Base-by-base conservation (phyloP, 2,329 filamentous ascomycete species). In the Pestalotiopsis sp. region DNA sequence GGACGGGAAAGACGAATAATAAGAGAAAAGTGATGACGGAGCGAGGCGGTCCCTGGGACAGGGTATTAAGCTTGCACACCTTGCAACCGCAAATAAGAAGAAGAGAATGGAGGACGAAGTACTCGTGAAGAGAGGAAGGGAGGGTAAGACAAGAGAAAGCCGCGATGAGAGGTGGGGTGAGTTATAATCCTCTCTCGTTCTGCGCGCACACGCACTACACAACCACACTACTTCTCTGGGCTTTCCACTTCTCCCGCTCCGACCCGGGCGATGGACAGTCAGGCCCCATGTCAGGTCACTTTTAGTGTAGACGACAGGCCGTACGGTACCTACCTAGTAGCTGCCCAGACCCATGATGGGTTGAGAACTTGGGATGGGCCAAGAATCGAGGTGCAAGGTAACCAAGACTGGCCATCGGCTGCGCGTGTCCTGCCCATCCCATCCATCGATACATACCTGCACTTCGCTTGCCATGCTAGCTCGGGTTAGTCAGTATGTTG, bases 31-130 rank as follows among this genome's bases (percentile, higher is more conserved):
- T 76, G 77, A 81, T 80, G 80, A 81, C 78, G 82, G 83, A 83
- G 81, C 80, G 82, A 83, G 84, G 85, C 84, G 84, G 82, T 86
- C 87, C 81, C 84, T 83, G 85, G 81, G 77, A 82, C 80, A 78
- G 84, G 85, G 84, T 84, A 83, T 85, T 84, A 86, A 86, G 84
- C 85, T 85, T 85, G 84, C 85, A 87, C 89, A 84, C 88, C 87
- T 62, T 85, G 84, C 84, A 84, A 83, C 85, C 84, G 83, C 81
- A 83, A 84, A 83, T 84, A 80, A 83, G 81, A 84, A 86, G 84
- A 86, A 87, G 84, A 84, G 83, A 86, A 86, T 77, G 83, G 81
- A 81, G 83, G 85, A 89, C 84, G 85, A 85, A 80, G 83, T 81
- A 81, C 81, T 89, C 86, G 86, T 88, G 84, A 85, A 80, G 84